phyloP scores from a whole-genome alignment of 495 filamentous ascomycete genomes.

The Achaetomiella virescens region DNA sequence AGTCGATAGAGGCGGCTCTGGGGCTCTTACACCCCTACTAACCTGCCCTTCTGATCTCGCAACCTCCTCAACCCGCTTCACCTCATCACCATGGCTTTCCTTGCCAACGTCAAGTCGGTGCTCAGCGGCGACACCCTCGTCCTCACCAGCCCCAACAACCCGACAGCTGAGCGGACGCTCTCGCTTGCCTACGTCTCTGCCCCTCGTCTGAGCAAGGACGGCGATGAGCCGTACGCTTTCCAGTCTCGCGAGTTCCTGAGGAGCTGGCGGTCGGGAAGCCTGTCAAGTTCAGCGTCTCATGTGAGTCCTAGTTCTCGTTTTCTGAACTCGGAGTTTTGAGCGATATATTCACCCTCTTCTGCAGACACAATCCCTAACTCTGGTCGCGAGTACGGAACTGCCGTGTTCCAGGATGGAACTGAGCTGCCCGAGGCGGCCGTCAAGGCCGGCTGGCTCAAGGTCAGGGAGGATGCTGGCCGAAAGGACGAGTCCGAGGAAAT shows the following conservation, averaged over 20 bases:
- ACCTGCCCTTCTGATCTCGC: neutral
- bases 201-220: conserved; percentile 78
- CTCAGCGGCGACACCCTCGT: conserved; percentile 88
- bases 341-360: neutral
- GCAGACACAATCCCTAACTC: conserved; percentile 69
- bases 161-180: conserved; percentile 72
- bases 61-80: neutral
- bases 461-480: conserved; percentile 85
- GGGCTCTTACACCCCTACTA: neutral
- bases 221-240: conserved; percentile 87
- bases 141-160: conserved; percentile 64
- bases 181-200: conserved; percentile 88
- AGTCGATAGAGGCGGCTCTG: neutral
- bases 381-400: conserved; percentile 80
- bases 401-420: conserved; percentile 65
- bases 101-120: conserved; percentile 86
- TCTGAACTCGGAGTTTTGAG: no score
- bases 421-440: conserved; percentile 73
- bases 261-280: conserved; percentile 77
- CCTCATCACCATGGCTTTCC: conserved; percentile 31
- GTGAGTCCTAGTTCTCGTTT: conserved; percentile 14
- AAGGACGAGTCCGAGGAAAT: conserved; percentile 78
- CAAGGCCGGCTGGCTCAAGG: conserved; percentile 79
- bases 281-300: conserved; percentile 71
- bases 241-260: conserved; percentile 89